Evolutionary conservation across 2,329 filamentous ascomycete species (phyloP).

Genomic region (Alternaria sp.): DNA sequence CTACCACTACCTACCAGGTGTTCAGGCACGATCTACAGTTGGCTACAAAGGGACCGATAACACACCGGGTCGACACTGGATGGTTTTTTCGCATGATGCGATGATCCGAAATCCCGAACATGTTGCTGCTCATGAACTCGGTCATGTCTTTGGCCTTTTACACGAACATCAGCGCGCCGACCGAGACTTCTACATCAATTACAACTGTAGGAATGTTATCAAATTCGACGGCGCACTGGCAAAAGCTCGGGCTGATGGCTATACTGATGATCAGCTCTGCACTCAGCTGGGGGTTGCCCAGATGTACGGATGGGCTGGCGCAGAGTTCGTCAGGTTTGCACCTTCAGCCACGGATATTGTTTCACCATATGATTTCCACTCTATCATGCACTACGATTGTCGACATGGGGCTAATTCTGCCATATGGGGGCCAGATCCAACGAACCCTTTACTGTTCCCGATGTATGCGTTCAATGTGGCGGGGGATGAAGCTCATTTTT

Average conservation of each 20-base stretch:
- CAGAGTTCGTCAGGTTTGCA: not conserved
- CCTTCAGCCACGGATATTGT: not conserved
- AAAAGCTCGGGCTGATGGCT: not conserved
- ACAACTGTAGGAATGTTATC: not conserved
- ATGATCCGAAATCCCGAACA: not conserved
- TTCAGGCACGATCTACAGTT: not conserved
- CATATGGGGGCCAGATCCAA: not conserved
- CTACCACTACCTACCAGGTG: not conserved
- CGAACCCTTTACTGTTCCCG: not conserved
- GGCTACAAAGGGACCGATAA: not conserved
- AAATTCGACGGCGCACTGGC: not conserved
- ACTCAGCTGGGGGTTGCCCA: not conserved
- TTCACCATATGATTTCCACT: not conserved
- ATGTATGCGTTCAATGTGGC: not conserved
- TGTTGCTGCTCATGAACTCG: not conserved
- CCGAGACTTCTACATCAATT: not conserved
- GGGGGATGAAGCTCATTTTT: not conserved
- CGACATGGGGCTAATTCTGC: not conserved
- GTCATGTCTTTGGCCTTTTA: conserved; percentile 2
- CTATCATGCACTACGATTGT: conserved; percentile 3
- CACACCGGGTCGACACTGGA: not conserved
- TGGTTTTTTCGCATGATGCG: not conserved
- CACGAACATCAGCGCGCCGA: conserved; percentile 4
- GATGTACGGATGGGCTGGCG: not conserved
- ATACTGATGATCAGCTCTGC: not conserved